Percentiles rank a stretch among this genome's conserved stretches.
Conservation (phyloP, 352 stramenopile genomes). For the Thalassiosira livingstoniorum region DNA sequence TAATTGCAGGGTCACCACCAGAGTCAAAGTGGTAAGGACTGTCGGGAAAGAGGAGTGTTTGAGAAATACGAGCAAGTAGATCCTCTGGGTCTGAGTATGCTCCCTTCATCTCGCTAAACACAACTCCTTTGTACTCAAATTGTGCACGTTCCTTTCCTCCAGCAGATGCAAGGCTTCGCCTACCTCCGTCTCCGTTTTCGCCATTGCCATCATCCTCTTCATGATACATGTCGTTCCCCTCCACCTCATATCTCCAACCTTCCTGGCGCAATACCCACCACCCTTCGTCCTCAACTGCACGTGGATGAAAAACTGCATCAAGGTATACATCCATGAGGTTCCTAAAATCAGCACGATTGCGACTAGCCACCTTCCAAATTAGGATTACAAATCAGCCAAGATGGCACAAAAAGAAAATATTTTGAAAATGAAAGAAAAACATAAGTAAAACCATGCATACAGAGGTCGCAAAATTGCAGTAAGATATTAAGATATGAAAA, state of each 20-base stretch:
- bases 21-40: slow-evolving; percentile 84
- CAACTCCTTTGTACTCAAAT: slow-evolving; percentile 89
- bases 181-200: slow-evolving; percentile 25
- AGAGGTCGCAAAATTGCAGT: background rate
- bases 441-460: slow-evolving; percentile 3
- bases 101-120: slow-evolving; percentile 97
- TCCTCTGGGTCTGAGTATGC: slow-evolving; percentile 93
- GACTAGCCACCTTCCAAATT: slow-evolving; percentile 81
- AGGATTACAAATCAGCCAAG: background rate
- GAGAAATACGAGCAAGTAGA: slow-evolving; percentile 88
- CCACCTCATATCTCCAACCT: slow-evolving; percentile 87
- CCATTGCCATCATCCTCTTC: slow-evolving; percentile 3
- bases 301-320: slow-evolving; percentile 95
- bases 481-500: no score
- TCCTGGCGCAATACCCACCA: slow-evolving; percentile 87
- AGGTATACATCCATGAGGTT: slow-evolving; percentile 96
- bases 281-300: slow-evolving; percentile 82
- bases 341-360: slow-evolving; percentile 93
- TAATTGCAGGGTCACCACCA: slow-evolving; percentile 84
- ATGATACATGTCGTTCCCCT: slow-evolving; percentile 6
- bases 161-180: background rate
- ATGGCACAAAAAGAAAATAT: background rate
- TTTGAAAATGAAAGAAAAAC: no score
- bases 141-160: slow-evolving; percentile 43
- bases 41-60: slow-evolving; percentile 89